These are phyloP conservation scores for Ceratocystiopsis sp. DNA, from an alignment of 2,329 filamentous ascomycete species.

Conservation along the genomic window DNA sequence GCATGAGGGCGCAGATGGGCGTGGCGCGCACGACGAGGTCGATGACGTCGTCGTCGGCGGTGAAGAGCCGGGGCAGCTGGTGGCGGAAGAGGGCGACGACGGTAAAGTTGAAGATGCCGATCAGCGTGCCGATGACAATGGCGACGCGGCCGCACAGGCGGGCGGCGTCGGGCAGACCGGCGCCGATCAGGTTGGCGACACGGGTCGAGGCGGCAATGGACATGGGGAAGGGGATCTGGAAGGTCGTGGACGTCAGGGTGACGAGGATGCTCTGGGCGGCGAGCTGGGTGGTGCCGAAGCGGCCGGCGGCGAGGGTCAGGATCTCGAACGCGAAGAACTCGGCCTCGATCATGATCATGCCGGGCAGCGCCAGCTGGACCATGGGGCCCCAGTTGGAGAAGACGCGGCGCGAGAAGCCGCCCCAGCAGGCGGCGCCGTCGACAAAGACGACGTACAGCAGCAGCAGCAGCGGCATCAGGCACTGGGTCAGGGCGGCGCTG, in stretches of 20 bases:
- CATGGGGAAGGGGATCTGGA: conserved; percentile 83
- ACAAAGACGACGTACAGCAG: conserved; percentile 58
- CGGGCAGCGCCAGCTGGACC: conserved; percentile 74
- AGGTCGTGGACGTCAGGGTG: conserved; percentile 63
- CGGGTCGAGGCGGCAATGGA: conserved; percentile 78
- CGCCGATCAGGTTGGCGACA: conserved; percentile 82
- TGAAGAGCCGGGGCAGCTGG: conserved; percentile 63
- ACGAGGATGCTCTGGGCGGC: conserved; percentile 78
- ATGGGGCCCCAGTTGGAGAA: conserved; percentile 66
- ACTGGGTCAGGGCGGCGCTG: conserved; percentile 60
- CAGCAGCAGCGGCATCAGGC: conserved; percentile 53
- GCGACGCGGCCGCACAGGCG: conserved; percentile 64
- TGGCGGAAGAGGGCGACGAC: conserved; percentile 52
- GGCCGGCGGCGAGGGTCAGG: conserved; percentile 65
- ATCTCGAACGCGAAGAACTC: conserved; percentile 91
- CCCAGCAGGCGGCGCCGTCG: conserved; percentile 62
- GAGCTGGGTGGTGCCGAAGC: conserved; percentile 61
- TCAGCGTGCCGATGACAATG: conserved; percentile 44
- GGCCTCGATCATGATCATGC: conserved; percentile 84
- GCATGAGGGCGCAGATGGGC: conserved; percentile 73
- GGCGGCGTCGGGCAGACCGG: conserved; percentile 63
- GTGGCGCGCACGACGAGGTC: conserved; percentile 50
- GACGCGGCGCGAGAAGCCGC: conserved; percentile 54
- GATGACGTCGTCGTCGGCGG: conserved; percentile 54
- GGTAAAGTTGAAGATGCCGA: conserved; percentile 66